Evolutionary conservation across 305 asterid genomes (phyloP).

Genomic region (Fraxinus paxiana): DNA sequence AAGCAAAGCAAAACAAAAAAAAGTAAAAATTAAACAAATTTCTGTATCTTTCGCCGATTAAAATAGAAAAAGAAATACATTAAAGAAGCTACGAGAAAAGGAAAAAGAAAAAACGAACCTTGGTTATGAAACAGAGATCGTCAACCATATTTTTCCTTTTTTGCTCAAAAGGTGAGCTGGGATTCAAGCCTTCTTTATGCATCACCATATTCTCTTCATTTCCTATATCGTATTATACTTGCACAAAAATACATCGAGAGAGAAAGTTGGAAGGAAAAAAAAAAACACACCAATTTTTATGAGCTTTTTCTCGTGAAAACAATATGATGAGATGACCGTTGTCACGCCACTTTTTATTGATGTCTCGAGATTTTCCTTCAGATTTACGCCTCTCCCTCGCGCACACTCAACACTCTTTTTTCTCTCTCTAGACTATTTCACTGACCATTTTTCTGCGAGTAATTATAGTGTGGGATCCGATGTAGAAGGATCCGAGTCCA

Average conservation of each 20-base stretch:
- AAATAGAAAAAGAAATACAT: not conserved
- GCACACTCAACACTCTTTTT: not conserved
- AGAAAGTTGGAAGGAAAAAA: not conserved
- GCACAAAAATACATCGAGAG: not conserved
- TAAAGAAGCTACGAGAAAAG: not conserved
- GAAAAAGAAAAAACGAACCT: slow-evolving; percentile 26
- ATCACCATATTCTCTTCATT: slow-evolving; percentile 14
- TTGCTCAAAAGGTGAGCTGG: slow-evolving; percentile 17
- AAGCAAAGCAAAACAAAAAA: not conserved
- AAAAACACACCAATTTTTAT: slow-evolving; percentile 12
- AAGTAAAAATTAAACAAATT: not conserved
- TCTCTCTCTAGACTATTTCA: not conserved
- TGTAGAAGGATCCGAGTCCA: not conserved
- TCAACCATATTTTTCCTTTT: slow-evolving; percentile 35
- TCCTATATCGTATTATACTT: not conserved
- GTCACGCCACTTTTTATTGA: slow-evolving; percentile 12
- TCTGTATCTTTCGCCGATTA: not conserved
- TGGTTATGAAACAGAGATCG: slow-evolving; percentile 26
- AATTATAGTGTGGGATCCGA: not conserved
- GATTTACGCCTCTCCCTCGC: slow-evolving; percentile 19
- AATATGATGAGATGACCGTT: slow-evolving; percentile 25
- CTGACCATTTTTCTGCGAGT: not conserved
- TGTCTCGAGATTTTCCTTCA: slow-evolving; percentile 22
- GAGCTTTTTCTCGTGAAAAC: slow-evolving; percentile 52
- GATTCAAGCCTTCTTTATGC: slow-evolving; percentile 27